Base-by-base conservation (phyloP, 2,329 filamentous ascomycete species). In the Scytalidium lignicola region DNA sequence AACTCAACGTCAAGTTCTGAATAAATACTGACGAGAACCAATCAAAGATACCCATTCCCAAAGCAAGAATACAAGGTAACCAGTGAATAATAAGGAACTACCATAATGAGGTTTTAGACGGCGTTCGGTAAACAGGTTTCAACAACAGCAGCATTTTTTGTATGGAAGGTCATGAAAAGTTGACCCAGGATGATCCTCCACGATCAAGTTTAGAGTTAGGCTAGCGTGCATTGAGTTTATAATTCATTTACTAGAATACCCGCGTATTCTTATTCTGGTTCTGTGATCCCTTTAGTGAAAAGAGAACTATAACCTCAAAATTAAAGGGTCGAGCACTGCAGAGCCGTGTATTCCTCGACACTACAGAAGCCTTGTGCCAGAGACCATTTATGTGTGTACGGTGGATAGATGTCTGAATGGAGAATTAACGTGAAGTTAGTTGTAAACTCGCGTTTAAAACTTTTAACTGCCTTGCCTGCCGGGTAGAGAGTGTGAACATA, bases 41-140 rank as follows among this genome's bases (percentile, higher is more conserved):
- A 45, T 47, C 56, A 53, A 65, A 90, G 87, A 59, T 91, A 83
- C 75, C 88, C 88, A 59, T 87, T 83, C 76, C 87, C 87, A 64
- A 91, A 92, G 79, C 82, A 91, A 71, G 74, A 80, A 58, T 92
- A 90, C 72, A 70, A 77, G 61, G 66, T 76, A 55, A 72, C 72
- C 41, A 52, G 50, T 49, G 47, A 61, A 42, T 60, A 60, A 48
- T 57, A 54, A 40, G 45, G 64, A 61, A 64, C 62, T 66, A 61
- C 62, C 62, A 60, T 62, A 65, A 58, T 62, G 58, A 63, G 62
- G 65, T 67, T 64, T 56, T 61, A 61, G 58, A 62, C 55, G 73
- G 71, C 73, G 71, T 74, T 73, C 69, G 65, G 66, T 62, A 67
- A 70, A 74, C 62, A 67, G 70, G 73, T 76, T 77, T 77, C 74